These are phyloP conservation scores for Saccharomycopsis fibuligera DNA, from an alignment of 805 yeast genomes.

Conservation along the genomic window DNA sequence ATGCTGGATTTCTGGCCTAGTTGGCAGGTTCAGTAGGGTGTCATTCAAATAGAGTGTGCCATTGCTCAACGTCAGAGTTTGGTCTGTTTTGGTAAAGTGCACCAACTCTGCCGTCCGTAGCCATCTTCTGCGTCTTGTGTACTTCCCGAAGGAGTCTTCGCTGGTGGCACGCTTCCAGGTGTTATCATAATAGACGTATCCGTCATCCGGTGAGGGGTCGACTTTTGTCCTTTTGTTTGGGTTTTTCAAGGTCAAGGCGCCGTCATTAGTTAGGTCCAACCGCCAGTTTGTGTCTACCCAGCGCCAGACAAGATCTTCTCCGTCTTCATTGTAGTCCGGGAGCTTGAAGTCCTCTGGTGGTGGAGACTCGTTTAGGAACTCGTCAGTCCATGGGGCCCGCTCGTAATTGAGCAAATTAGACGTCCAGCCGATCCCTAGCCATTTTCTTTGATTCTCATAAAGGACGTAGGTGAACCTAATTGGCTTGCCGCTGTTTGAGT, in stretches of 20 bases:
- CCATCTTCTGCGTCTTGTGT: conserved; percentile 95
- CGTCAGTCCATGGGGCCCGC: conserved; percentile 96
- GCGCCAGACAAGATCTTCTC: conserved; percentile 75
- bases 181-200: conserved; percentile 83
- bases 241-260: conserved; percentile 66
- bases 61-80: conserved; percentile 15
- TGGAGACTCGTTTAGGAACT: conserved; percentile 79
- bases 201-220: conserved; percentile 74
- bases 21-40: conserved; percentile 5
- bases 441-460: conserved; percentile 90
- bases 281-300: conserved; percentile 96
- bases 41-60: conserved; percentile 16
- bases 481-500: conserved; percentile 33
- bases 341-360: conserved; percentile 71
- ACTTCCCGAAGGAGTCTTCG: conserved; percentile 82
- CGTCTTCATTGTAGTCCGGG: conserved; percentile 61
- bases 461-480: conserved; percentile 87
- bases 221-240: conserved; percentile 40
- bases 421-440: conserved; percentile 99
- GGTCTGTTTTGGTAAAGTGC: conserved; percentile 25
- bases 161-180: conserved; percentile 90
- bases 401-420: conserved; percentile 85
- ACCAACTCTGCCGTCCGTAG: conserved; percentile 87
- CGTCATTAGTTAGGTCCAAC: conserved; percentile 82
- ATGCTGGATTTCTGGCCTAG: conserved; percentile 10